Evolutionary conservation across 345 rosid genomes (phyloP).

Genomic region (Melaleuca alternifolia): DNA sequence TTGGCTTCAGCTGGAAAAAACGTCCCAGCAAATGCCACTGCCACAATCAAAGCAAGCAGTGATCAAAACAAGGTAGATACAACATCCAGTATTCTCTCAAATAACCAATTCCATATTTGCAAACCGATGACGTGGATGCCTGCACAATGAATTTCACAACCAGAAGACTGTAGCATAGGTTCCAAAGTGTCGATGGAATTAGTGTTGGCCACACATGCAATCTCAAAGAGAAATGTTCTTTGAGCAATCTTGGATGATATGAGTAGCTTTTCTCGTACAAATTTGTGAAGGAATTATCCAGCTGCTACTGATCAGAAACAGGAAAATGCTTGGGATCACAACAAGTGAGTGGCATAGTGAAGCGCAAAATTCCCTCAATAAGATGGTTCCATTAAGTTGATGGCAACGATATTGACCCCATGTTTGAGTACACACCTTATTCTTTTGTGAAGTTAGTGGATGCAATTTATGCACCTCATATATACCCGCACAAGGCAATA

Average conservation of each 20-base stretch:
- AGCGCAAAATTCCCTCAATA: not conserved
- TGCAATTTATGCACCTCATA: not conserved
- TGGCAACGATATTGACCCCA: not conserved
- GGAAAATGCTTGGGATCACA: not conserved
- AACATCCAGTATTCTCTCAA: not conserved
- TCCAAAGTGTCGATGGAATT: not conserved
- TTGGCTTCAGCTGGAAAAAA: conserved; percentile 36
- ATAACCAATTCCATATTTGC: not conserved
- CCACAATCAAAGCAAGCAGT: not conserved
- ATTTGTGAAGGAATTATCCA: not conserved
- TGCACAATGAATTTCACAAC: not conserved
- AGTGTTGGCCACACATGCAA: not conserved
- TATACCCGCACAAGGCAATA: not conserved
- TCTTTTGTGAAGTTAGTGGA: not conserved
- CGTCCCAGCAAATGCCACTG: conserved; percentile 34
- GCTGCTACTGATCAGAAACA: not conserved
- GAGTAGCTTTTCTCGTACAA: not conserved
- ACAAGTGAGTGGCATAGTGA: not conserved
- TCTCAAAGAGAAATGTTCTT: not conserved
- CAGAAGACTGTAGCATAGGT: not conserved
- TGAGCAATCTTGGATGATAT: not conserved
- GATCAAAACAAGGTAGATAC: not conserved
- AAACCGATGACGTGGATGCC: not conserved
- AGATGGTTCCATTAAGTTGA: not conserved
- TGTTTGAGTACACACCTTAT: not conserved